Evolutionary conservation across 768 basidiomycete species (phyloP).

Genomic region (Pulveroboletus sp.): DNA sequence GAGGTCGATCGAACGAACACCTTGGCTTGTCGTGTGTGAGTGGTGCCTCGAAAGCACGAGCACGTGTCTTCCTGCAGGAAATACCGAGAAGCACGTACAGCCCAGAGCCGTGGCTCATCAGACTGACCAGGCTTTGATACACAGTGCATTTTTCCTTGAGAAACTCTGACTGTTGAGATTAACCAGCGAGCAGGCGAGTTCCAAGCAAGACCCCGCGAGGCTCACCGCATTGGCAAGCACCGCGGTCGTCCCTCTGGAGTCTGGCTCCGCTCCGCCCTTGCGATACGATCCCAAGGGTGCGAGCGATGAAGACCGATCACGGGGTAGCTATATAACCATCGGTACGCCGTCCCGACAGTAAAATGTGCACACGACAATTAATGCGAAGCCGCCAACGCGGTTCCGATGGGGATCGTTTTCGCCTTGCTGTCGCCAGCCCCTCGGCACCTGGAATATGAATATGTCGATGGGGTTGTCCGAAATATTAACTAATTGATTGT

Average conservation of each 20-base stretch:
- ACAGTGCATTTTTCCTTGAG: slow-evolving; percentile 12
- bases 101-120: slow-evolving; percentile 21
- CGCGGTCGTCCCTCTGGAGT: neutral
- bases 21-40: neutral
- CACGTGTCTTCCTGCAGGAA: slow-evolving; percentile 20
- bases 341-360: slow-evolving; percentile 21
- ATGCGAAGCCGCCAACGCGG: slow-evolving; percentile 6
- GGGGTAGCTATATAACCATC: slow-evolving; percentile 12
- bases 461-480: neutral
- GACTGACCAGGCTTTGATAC: slow-evolving; percentile 19
- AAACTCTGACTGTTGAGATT: slow-evolving; percentile 20
- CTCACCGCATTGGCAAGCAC: slow-evolving; percentile 1
- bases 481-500: neutral
- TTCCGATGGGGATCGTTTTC: slow-evolving; percentile 19
- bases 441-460: neutral
- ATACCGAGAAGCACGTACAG: slow-evolving; percentile 7
- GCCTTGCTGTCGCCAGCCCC: slow-evolving; percentile 16
- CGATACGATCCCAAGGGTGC: neutral
- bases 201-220: slow-evolving; percentile 2
- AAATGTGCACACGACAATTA: slow-evolving; percentile 11
- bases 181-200: slow-evolving; percentile 7
- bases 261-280: slow-evolving; percentile 12
- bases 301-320: slow-evolving; percentile 4
- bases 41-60: slow-evolving; percentile 12
- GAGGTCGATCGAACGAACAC: slow-evolving; percentile 13